Conservation (phyloP, 2,329 filamentous ascomycete species). For the Thermothelomyces thermophilus region DNA sequence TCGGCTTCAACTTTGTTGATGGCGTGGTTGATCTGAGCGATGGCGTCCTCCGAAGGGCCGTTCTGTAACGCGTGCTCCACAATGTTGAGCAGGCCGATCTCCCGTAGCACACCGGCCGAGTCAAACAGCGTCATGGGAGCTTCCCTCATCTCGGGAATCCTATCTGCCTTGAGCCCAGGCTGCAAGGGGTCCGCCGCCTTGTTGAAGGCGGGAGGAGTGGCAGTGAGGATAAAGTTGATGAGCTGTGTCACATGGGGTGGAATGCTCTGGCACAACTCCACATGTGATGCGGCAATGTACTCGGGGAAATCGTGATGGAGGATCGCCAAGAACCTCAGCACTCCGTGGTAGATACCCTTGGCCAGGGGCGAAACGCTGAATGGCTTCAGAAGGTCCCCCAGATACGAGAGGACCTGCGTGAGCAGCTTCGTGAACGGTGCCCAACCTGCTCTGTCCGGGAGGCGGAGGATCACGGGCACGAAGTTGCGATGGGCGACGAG, state of each 20-base stretch:
- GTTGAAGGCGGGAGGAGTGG: conserved; percentile 59
- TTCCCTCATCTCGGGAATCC: conserved; percentile 65
- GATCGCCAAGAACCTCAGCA: conserved; percentile 74
- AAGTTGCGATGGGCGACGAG: conserved; percentile 81
- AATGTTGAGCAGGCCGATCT: conserved; percentile 51
- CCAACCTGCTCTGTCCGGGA: conserved; percentile 68
- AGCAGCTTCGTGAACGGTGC: conserved; percentile 66
- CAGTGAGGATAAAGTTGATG: conserved; percentile 79
- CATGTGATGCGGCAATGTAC: conserved; percentile 82
- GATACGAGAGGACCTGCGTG: conserved; percentile 63
- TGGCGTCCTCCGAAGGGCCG: conserved; percentile 62
- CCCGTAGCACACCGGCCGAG: conserved; percentile 47
- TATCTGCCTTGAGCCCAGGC: conserved; percentile 67
- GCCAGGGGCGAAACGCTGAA: conserved; percentile 60
- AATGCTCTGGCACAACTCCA: conserved; percentile 72
- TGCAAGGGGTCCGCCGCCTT: conserved; percentile 71
- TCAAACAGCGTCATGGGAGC: conserved; percentile 61
- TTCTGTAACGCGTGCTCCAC: conserved; percentile 52
- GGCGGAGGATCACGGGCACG: conserved; percentile 67
- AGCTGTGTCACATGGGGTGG: conserved; percentile 80
- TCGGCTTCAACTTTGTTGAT: conserved; percentile 55
- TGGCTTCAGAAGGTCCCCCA: conserved; percentile 73
- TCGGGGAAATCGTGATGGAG: conserved; percentile 93
- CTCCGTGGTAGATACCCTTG: conserved; percentile 78
- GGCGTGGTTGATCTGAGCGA: conserved; percentile 70